Evolutionary conservation across 495 filamentous ascomycete species (phyloP), one percentile per base, ranked within the genome.

Genomic region (Evansstolkia leycettana): DNA sequence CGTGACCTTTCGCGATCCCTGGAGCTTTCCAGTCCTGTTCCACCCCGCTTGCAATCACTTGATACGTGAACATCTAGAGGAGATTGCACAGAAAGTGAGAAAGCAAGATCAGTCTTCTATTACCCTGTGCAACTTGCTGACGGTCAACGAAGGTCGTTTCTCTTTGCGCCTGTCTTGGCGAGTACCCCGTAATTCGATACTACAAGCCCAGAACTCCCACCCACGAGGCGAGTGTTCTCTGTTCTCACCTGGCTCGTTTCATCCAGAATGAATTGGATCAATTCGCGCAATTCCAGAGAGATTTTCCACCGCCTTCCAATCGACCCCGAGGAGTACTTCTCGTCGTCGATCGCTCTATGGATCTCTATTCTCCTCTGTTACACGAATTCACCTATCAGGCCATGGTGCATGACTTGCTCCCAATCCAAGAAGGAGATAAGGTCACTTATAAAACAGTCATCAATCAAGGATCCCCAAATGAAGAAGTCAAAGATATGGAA

Each of bases 311-410:
- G 3, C 80, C 62, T 17, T 75, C 77, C n/a, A 70, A 76, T 18
- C 70, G 89, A 30, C 92, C 89, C 11, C 77, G 82, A 33, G 88
- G 84, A 10, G 73, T 87, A 5, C 68, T 98, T 1, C 65, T 93
- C 43, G 81, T 98, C 33, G 80, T 84, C 1, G 90, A 98, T 60
- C 73, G 90, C 36, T 83, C 86, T 8, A 85, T 96, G 79, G 90
- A 98, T 52, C 48, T 95, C 1, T 75, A 78, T 51, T 73, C 90
- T 12, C 92, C 90, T 5, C 50, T 95, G 7, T 36, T 96, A 7
- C 90, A 98, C 56, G 90, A 98, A 48, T 96, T 98, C 49, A 96
- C 92, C 7, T 98, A 95, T 52, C 90, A 96, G 56, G 84, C 89
- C 17, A 96, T 98, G 89, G 86, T 83, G 12, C 84, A 94, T 51